Percentiles rank a stretch among this genome's conserved stretches.
Evolutionary conservation across 176 grass and related monocot genomes (phyloP).

Genomic region (Canna indica): DNA sequence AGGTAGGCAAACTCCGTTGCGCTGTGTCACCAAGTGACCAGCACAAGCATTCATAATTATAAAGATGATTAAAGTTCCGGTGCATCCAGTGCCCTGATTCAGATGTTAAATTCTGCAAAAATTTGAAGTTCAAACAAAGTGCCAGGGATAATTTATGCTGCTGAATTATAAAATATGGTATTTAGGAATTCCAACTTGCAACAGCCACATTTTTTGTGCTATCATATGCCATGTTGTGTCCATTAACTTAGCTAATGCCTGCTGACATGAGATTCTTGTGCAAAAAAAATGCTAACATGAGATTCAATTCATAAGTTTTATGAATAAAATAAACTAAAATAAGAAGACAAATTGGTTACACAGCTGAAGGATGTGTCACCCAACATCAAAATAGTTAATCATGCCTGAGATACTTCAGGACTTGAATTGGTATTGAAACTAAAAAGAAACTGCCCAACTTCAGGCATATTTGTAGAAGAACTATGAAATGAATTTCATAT

Average conservation of each 20-base stretch:
- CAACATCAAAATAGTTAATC: too few species aligned
- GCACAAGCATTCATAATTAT: neutral
- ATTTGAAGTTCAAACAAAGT: neutral
- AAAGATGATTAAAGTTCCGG: neutral
- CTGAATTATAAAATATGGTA: neutral
- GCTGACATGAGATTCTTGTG: too few species aligned
- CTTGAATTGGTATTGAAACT: too few species aligned
- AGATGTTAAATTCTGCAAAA: neutral
- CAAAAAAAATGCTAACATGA: too few species aligned
- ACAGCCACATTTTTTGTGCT: neutral
- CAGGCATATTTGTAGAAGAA: neutral
- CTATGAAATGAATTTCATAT: neutral
- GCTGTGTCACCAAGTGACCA: neutral
- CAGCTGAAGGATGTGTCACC: too few species aligned
- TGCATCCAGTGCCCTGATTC: neutral
- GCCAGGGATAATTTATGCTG: neutral
- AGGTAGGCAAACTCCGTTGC: neutral
- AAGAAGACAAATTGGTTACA: too few species aligned
- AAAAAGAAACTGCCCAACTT: neutral
- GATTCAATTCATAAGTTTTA: too few species aligned
- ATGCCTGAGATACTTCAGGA: too few species aligned
- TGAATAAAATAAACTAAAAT: too few species aligned
- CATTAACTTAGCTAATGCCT: too few species aligned
- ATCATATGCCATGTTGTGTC: neutral
- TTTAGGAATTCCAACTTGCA: neutral